Evolutionary conservation across 75 land plant species (phyloP), one percentile per base, ranked within the genome.

Genomic region (Azolla pinnata): DNA sequence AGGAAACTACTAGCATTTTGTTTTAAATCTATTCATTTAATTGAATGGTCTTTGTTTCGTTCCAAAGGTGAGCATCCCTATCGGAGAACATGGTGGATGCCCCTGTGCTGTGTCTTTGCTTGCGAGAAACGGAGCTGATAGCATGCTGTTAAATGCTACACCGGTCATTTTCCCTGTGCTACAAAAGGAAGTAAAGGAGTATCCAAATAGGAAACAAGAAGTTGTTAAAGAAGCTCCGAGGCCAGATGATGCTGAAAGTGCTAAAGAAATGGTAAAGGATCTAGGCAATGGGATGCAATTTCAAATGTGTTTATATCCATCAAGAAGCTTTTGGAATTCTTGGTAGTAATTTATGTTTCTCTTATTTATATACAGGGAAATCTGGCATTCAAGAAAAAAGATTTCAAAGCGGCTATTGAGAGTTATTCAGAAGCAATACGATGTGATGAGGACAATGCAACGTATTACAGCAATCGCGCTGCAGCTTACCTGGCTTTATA

Each of bases 341-440:
- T 5, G 5, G 40, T 35, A 5, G 40, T 5, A 12, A 35, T 12
- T 35, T 35, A 35, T 35, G 40, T 46, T 46, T 46, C 17, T 46
- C 2, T 3, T 46, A 18, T 18, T 46, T 3, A 28, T 51, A 31
- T 67, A 20, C 65, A 89, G 96, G 96, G 96, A 18, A 89, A 89
- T 79, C 82, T 76, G 38, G 96, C 96, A 33, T 89, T 69, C 63
- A 89, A 89, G 67, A 76, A 80, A 29, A 85, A 38, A 57, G 82
- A 89, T 57, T 89, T 82, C 81, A 80, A 82, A 45, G 85, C 80
- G 69, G 96, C 96, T 64, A 79, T 81, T 2, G 71, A 57, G 28
- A 76, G 58, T 61, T 89, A 89, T 61, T 69, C 73, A 26, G 96
- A 89, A 68, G 96, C 96, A 33, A 89, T 85, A 14, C 88, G 84